Evolutionary conservation across 1,284 basidiomycete genomes (phyloP), one percentile per base, ranked within the genome.

Genomic region (Irpex sp.): DNA sequence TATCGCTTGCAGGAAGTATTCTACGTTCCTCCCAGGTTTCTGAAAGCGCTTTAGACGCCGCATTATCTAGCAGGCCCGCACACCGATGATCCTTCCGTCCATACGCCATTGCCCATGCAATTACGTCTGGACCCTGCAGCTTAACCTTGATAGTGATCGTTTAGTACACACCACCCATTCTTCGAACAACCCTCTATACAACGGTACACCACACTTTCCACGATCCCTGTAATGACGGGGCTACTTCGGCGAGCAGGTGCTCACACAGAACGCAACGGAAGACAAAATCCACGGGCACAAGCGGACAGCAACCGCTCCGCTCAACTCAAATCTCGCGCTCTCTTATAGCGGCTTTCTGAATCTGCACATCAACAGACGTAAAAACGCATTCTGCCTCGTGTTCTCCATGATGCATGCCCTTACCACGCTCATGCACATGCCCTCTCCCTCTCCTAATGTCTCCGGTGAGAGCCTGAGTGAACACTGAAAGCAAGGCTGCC

Each of bases 381-480:
- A 55, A 19, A 43, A 26, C 26, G 39, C 15, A 43, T 43, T 5
- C 11, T 43, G 56, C 61, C 61, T 61, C 61, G 61, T 61, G 61
- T 33, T 61, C 11, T n/a, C 31, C 17, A 17, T 61, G 61, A 61
- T 58, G 35, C 61, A 61, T 47, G 56, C 55, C n/a, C 46, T 43
- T 46, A 58, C 43, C 56, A 51, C 31, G 26, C 26, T 35, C 15
- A 33, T 17, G 13, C 53, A 8, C 17, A n/a, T n/a, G 13, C 17
- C 19, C 17, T 21, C n/a, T 13, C 8, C 7, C 8, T 50, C 19
- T 17, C 49, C 49, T 50, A 50, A 8, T 17, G 19, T 50, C 17
- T 17, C 49, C 49, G 49, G 11, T 11, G 43, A n/a, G 11, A n/a
- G 9, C 11, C n/a, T 13, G 11, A 46, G 43, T 46, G n/a, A 50